Percentiles rank a stretch among this genome's conserved stretches.
phyloP scores from a whole-genome alignment of 768 basidiomycete genomes.

The Neoboletus subvelutipes region DNA sequence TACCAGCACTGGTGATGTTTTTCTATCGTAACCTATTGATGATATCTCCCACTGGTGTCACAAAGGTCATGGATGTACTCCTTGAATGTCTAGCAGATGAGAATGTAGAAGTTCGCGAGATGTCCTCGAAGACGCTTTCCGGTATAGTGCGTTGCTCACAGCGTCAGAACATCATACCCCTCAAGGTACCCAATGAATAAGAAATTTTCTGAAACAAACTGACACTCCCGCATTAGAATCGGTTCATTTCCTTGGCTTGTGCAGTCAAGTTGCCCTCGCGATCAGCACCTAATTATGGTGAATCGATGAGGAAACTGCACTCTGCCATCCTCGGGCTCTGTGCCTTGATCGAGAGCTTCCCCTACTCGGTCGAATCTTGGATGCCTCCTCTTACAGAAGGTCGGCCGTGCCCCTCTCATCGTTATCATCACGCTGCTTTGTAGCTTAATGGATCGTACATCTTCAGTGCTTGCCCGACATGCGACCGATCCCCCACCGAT shows the following conservation, averaged over 20 bases:
- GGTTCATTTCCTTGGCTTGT: slow-evolving; percentile 67
- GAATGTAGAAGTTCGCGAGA: slow-evolving; percentile 91
- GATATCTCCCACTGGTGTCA: slow-evolving; percentile 64
- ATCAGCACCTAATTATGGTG: slow-evolving; percentile 69
- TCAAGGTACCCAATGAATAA: slow-evolving; percentile 56
- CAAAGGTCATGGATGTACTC: slow-evolving; percentile 77
- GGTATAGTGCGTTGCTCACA: slow-evolving; percentile 91
- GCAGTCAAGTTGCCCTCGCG: slow-evolving; percentile 66
- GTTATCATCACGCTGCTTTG: not conserved
- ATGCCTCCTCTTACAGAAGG: slow-evolving; percentile 82
- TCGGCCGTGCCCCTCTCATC: slow-evolving; percentile 27
- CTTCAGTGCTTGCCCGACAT: slow-evolving; percentile 68
- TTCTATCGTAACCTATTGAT: slow-evolving; percentile 87
- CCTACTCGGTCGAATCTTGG: slow-evolving; percentile 94
- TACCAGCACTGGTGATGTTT: slow-evolving; percentile 87
- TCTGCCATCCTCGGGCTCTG: slow-evolving; percentile 93
- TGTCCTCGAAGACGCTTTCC: slow-evolving; percentile 83
- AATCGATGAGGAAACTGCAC: slow-evolving; percentile 71
- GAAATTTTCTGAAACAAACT: not conserved
- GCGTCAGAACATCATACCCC: slow-evolving; percentile 76
- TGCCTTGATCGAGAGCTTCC: slow-evolving; percentile 90
- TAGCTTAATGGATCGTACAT: not conserved
- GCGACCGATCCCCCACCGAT: slow-evolving; percentile 87
- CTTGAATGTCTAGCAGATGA: slow-evolving; percentile 84
- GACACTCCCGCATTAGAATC: slow-evolving; percentile 51